Evolutionary conservation across 2,329 filamentous ascomycete species (phyloP).

Genomic region (Drechslerella dactyloides): DNA sequence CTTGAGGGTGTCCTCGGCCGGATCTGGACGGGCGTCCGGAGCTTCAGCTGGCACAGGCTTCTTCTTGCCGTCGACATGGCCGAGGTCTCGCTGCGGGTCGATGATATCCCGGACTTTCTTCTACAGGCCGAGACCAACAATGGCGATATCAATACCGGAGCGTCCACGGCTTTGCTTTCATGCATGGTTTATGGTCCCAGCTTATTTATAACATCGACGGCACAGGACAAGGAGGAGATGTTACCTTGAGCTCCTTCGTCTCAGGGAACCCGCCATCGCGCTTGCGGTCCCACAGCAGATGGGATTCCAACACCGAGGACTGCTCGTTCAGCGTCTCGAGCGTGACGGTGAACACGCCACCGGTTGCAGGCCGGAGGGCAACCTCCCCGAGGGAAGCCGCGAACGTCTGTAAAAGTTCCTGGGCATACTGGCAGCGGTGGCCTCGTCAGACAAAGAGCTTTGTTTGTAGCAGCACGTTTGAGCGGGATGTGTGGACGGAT

Average conservation of each 20-base stretch:
- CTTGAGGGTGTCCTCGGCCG: not conserved
- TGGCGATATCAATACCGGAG: not conserved
- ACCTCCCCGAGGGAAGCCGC: constrained; percentile 82
- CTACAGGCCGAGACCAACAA: constrained; percentile 15
- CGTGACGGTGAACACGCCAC: constrained; percentile 77
- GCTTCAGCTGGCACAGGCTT: constrained; percentile 15
- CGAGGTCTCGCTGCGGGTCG: constrained; percentile 39
- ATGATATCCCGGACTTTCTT: constrained; percentile 49
- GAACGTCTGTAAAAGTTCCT: constrained; percentile 95
- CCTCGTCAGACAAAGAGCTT: not conserved
- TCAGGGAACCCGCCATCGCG: constrained; percentile 84
- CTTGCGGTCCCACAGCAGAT: constrained; percentile 85
- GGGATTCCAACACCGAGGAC: constrained; percentile 16
- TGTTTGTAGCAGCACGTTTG: constrained; percentile 6
- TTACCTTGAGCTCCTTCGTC: constrained; percentile 56
- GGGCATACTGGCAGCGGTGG: constrained; percentile 71
- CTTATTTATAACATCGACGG: not conserved
- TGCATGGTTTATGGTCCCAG: not conserved
- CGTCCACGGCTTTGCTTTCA: not conserved
- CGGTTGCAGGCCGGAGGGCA: constrained; percentile 81
- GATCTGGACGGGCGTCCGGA: constrained; percentile 1
- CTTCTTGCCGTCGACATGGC: constrained; percentile 48
- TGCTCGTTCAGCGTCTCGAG: constrained; percentile 34
- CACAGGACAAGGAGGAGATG: not conserved
- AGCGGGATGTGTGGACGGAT: constrained; percentile 3